These are phyloP conservation scores for Solanum boliviense DNA, from an alignment of 257 asterid species.

Conservation along the genomic window DNA sequence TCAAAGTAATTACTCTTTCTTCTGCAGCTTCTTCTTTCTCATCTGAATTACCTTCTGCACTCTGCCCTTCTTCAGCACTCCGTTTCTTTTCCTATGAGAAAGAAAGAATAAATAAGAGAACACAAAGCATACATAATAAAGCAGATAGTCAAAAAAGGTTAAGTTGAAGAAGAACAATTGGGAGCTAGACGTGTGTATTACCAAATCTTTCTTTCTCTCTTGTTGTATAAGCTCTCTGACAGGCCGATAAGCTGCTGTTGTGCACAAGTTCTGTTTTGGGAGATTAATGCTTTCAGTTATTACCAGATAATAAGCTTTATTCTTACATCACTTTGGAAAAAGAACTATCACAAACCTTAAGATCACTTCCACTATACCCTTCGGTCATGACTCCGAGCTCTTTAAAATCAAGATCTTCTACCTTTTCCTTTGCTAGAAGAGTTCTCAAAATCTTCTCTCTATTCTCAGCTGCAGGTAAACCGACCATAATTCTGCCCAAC, in stretches of 20 bases:
- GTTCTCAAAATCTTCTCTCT: conserved; percentile 88
- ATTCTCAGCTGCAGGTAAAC: conserved; percentile 72
- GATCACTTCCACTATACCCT: conserved; percentile 97
- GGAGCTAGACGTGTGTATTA: conserved; percentile 4
- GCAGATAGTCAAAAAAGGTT: background rate
- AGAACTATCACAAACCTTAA: conserved; percentile 48
- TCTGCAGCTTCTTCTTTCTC: conserved; percentile 35
- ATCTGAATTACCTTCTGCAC: conserved; percentile 28
- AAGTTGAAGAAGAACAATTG: background rate
- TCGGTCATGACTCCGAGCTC: conserved; percentile 81
- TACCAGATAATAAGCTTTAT: background rate
- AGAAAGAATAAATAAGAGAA: conserved; percentile 1
- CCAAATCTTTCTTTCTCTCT: conserved; percentile 67
- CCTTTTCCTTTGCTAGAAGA: conserved; percentile 73
- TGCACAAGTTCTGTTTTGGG: conserved; percentile 67
- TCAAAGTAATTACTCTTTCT: conserved; percentile 47
- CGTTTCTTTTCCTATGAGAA: conserved; percentile 42
- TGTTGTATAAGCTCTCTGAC: conserved; percentile 75
- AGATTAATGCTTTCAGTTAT: conserved; percentile 11
- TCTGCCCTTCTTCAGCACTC: conserved; percentile 32
- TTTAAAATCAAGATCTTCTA: conserved; percentile 63
- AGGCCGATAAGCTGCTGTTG: conserved; percentile 93
- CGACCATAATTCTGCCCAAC: conserved; percentile 81
- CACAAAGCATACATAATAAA: background rate
- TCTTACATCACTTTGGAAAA: background rate